Percentiles rank a stretch among this genome's conserved stretches.
These are phyloP conservation scores for Viola odorata DNA, from an alignment of 345 rosid species.

Conservation along the genomic window DNA sequence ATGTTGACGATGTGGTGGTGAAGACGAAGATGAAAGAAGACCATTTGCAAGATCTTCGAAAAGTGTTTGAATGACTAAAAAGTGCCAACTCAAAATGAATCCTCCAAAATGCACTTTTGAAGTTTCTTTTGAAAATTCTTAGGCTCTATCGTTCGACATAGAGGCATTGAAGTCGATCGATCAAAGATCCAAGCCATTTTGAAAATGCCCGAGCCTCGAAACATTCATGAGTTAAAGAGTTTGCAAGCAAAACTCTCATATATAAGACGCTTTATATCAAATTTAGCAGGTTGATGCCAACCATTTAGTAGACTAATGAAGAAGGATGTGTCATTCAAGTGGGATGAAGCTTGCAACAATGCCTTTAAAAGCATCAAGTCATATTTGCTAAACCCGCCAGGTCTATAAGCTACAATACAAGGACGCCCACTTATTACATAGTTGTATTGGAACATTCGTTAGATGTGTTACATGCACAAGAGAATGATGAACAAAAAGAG, in stretches of 20 bases:
- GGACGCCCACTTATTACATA: neutral
- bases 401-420: neutral
- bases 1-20: conserved; percentile 9
- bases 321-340: no score
- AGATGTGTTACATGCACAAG: neutral
- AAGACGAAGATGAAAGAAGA: neutral
- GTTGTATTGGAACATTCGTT: neutral
- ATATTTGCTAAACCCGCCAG: neutral
- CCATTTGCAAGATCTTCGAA: neutral
- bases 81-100: neutral
- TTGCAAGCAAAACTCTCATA: neutral
- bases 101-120: conserved; percentile 4
- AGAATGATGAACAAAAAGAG: neutral
- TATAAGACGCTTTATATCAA: neutral
- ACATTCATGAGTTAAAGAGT: no score
- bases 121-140: conserved; percentile 7
- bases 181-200: conserved; percentile 3
- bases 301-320: no score
- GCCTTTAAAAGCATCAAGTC: neutral
- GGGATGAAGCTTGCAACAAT: neutral
- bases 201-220: neutral
- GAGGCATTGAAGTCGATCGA: conserved; percentile 9
- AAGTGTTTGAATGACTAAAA: neutral
- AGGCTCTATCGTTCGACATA: neutral
- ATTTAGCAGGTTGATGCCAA: no score